Percentiles rank a stretch among this genome's conserved stretches.
Conservation (phyloP, 495 filamentous ascomycete species). For the Hypomontagnella monticulosa region DNA sequence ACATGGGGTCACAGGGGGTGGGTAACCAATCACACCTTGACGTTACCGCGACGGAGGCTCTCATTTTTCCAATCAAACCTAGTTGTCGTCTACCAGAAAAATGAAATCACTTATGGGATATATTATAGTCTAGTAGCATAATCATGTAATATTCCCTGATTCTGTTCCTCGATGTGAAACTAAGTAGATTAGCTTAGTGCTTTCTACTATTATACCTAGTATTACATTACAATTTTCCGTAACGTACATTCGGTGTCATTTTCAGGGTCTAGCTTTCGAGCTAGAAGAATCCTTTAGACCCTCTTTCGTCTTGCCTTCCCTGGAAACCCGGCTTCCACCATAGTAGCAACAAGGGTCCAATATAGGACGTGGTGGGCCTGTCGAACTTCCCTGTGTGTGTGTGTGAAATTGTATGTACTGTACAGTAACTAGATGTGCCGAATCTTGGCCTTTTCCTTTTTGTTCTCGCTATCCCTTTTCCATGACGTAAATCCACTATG, state of each 20-base stretch:
- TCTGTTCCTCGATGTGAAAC: too few species aligned
- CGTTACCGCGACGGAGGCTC: neutral
- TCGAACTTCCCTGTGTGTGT: too few species aligned
- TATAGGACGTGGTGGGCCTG: neutral
- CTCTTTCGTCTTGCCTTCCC: neutral
- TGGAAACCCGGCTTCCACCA: too few species aligned
- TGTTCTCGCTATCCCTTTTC: neutral
- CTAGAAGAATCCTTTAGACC: neutral
- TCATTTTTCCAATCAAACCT: neutral
- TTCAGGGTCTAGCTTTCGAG: neutral
- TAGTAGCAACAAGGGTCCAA: neutral
- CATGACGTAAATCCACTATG: neutral
- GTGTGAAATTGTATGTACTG: neutral
- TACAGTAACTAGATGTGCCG: neutral
- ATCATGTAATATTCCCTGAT: neutral
- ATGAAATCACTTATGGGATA: too few species aligned
- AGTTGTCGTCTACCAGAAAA: too few species aligned
- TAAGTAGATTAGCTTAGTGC: too few species aligned
- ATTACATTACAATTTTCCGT: neutral
- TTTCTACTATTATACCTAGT: too few species aligned
- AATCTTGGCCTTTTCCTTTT: neutral
- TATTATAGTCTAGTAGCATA: neutral
- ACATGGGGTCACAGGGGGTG: neutral
- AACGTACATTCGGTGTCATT: neutral
- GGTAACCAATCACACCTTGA: constrained; percentile 7